Evolutionary conservation across 2,329 filamentous ascomycete species (phyloP), one percentile per base, ranked within the genome.

Genomic region (Ascochyta clinopodiicola): DNA sequence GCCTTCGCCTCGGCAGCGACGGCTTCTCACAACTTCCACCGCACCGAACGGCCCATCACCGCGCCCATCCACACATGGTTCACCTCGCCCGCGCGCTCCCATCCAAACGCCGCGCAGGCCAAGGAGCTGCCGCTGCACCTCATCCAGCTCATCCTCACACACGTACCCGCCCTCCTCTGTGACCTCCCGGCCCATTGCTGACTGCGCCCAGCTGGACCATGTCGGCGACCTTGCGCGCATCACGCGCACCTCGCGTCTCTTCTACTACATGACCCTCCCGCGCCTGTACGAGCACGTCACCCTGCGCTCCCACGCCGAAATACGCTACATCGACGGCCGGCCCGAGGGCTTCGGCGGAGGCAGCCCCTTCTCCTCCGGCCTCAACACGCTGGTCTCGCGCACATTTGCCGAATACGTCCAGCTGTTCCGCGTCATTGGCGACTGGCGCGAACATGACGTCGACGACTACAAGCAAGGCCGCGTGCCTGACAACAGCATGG

Each of bases 201-300:
- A 66, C 52, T 17, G 7, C 43, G 15, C 32, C 3, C 64, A 86
- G 83, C 74, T 88, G 43, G 82, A 87, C 59, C 78, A 86, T 75
- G 77, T 79, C 38, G 81, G 74, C 56, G 85, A 87, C 66, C 79
- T 88, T 24, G 84, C 84, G 29, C 79, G 84, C 56, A 71, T 86
- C 48, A 86, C 84, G 59, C 80, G 84, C 53, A 86, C 85, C 46
- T 86, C 83, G 58, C 80, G 84, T 13, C 79, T 88, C 36, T 79
- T 87, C 63, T 85, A 87, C 62, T 88, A 88, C 74, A 87, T 88
- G 84, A 79, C 83, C 31, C 75, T 87, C 2, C 85, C 86, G 19
- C 83, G 83, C 52, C 80, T 88, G 36, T 88, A 87, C 72, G 78
- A 80, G 67, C 72, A 76, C 31, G 80, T 88, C 48, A 81, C 78